phyloP scores from a whole-genome alignment of 768 basidiomycete species.

The Pisolithus microcarpus region DNA sequence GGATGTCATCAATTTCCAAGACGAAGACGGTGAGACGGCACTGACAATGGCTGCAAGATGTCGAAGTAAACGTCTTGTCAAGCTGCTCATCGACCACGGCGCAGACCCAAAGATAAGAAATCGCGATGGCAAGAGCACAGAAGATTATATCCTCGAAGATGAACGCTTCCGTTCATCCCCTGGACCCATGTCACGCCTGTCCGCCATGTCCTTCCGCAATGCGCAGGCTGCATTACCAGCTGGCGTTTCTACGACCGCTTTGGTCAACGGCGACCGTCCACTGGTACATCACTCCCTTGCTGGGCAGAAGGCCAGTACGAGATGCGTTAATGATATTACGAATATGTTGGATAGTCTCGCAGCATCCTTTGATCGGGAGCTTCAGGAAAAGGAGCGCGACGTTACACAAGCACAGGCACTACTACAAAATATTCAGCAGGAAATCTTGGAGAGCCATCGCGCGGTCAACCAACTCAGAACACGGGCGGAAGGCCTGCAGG shows the following conservation, averaged over 20 bases:
- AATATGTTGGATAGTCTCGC: conserved; percentile 85
- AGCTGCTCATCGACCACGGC: conserved; percentile 90
- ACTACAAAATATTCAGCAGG: conserved; percentile 78
- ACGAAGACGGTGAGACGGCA: conserved; percentile 97
- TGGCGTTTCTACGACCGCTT: conserved; percentile 37
- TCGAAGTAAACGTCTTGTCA: conserved; percentile 90
- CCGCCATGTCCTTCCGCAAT: conserved; percentile 68
- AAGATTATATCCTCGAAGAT: conserved; percentile 98
- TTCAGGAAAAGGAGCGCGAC: conserved; percentile 87
- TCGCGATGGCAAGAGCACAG: conserved; percentile 91
- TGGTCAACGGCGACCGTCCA: conserved; percentile 52
- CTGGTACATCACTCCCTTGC: conserved; percentile 80
- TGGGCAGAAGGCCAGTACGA: conserved; percentile 80
- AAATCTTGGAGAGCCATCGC: conserved; percentile 81
- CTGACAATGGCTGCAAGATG: conserved; percentile 95
- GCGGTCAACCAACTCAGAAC: conserved; percentile 61
- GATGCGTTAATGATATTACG: conserved; percentile 78
- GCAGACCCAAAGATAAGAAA: conserved; percentile 94
- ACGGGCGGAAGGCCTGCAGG: conserved; percentile 59
- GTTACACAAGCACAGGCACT: conserved; percentile 84
- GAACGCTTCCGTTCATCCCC: conserved; percentile 94
- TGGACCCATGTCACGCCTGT: conserved; percentile 58
- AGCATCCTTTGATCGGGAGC: conserved; percentile 83
- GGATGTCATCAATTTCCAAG: conserved; percentile 98
- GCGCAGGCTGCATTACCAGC: conserved; percentile 44